Base-by-base conservation (phyloP, 192 early-diverging fungal species). In the Coemansia sp. region DNA sequence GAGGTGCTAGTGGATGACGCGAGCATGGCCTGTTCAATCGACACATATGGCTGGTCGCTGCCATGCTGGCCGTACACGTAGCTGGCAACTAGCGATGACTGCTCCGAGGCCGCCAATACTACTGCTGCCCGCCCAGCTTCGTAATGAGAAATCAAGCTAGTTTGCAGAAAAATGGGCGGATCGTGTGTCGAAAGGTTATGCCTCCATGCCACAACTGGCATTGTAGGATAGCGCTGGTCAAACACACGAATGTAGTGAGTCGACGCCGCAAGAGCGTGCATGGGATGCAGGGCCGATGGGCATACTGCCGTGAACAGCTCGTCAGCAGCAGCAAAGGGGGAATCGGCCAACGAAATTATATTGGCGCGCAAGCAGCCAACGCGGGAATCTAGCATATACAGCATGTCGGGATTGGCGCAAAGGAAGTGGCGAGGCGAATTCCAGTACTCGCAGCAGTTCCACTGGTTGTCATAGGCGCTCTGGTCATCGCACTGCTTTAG, bases 381-480 rank as follows among this genome's bases (percentile, higher is more conserved):
- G 19, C 71, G 71, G 4, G 52, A 31, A 25, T 75, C 71, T 0
- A 75, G 26, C 21, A 53, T 41, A 46, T 42, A 59, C 32, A 67
- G 36, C 15, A 8, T 15, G 38, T 63, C 59, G 9, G 51, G 49
- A 37, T 54, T 64, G 21, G 60, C 71, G 34, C 57, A 58, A 5
- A 75, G 53, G 5, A 75, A 31, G 10, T 51, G 56, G 18, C 71
- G 64, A 13, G 71, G 71, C 31, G 65, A 63, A 45, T 48, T 58
- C 71, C 64, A 68, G 45, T 64, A 75, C 42, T 67, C 71, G 55
- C 71, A 75, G 17, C 56, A 36, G 23, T 59, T 57, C 71, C 71
- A 75, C 52, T 68, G 60, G 22, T 54, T 35, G 26, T 36, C 56
- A 37, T 58, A 47, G 7, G 6, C 13, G 9, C 15, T 30, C 19